phyloP scores from a whole-genome alignment of 805 yeast species.

The Brettanomyces sp. region DNA sequence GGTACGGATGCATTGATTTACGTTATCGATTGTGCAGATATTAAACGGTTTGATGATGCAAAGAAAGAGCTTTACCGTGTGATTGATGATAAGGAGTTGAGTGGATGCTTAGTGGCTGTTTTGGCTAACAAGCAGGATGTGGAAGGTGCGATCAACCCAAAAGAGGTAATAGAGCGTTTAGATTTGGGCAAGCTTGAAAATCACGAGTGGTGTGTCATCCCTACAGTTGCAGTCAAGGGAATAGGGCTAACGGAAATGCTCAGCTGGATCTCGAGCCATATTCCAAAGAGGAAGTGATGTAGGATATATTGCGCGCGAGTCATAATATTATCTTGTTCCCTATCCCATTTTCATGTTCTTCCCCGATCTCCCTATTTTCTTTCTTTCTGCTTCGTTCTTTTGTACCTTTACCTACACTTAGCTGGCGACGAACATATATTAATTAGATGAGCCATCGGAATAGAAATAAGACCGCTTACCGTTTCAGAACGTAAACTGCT shows the following conservation, averaged over 20 bases:
- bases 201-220: constrained; percentile 86
- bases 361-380: background rate
- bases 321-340: background rate
- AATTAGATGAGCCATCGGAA: too few species aligned
- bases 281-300: constrained; percentile 2
- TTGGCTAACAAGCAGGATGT: constrained; percentile 87
- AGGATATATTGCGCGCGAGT: background rate
- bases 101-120: constrained; percentile 68
- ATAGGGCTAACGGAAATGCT: constrained; percentile 84
- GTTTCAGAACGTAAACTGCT: background rate
- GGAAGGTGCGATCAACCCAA: constrained; percentile 62
- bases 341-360: background rate
- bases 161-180: constrained; percentile 67
- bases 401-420: background rate
- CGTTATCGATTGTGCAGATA: constrained; percentile 79
- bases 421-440: background rate
- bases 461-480: background rate
- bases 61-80: constrained; percentile 70
- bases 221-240: constrained; percentile 83
- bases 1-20: constrained; percentile 88
- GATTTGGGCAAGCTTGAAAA: constrained; percentile 51
- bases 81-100: constrained; percentile 75
- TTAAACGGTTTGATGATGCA: constrained; percentile 64
- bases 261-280: constrained; percentile 71
- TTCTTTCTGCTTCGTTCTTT: background rate